Evolutionary conservation across 73 alveolate genomes (phyloP).

Genomic region (Urostyla sp.): DNA sequence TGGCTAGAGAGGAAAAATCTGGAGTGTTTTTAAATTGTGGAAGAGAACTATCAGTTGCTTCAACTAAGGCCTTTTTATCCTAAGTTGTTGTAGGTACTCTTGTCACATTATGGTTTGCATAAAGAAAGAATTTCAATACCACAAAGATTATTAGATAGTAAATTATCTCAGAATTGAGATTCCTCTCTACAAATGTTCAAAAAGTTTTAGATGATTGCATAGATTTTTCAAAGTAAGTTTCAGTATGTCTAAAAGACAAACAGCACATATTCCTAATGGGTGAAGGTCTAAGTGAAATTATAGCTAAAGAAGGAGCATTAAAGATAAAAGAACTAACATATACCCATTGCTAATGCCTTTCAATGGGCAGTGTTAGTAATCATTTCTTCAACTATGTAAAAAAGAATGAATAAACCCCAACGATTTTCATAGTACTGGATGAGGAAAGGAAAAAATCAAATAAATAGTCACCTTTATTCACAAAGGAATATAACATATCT

Average conservation of each 20-base stretch:
- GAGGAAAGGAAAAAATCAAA: too few species aligned
- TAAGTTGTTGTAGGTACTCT: slow-evolving; percentile 71
- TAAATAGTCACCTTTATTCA: too few species aligned
- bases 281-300: slow-evolving; percentile 88
- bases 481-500: too few species aligned
- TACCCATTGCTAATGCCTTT: slow-evolving; percentile 89
- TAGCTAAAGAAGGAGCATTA: slow-evolving; percentile 97
- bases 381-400: slow-evolving; percentile 82
- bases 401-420: slow-evolving; percentile 70
- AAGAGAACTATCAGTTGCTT: slow-evolving; percentile 92
- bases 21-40: slow-evolving; percentile 96
- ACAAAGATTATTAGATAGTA: slow-evolving; percentile 11
- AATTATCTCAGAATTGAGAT: slow-evolving; percentile 23
- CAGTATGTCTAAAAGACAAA: slow-evolving; percentile 57
- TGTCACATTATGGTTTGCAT: slow-evolving; percentile 78
- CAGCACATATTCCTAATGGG: slow-evolving; percentile 85
- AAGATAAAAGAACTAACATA: slow-evolving; percentile 93
- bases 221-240: slow-evolving; percentile 58
- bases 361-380: slow-evolving; percentile 59
- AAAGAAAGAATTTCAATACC: slow-evolving; percentile 42
- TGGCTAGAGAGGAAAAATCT: slow-evolving; percentile 83
- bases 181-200: slow-evolving; percentile 26
- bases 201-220: slow-evolving; percentile 10
- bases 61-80: slow-evolving; percentile 87
- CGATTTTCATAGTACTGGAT: slow-evolving; percentile 73